Evolutionary conservation across 2,329 filamentous ascomycete genomes (phyloP).

Genomic region (Tolypocladium ophioglossoides): DNA sequence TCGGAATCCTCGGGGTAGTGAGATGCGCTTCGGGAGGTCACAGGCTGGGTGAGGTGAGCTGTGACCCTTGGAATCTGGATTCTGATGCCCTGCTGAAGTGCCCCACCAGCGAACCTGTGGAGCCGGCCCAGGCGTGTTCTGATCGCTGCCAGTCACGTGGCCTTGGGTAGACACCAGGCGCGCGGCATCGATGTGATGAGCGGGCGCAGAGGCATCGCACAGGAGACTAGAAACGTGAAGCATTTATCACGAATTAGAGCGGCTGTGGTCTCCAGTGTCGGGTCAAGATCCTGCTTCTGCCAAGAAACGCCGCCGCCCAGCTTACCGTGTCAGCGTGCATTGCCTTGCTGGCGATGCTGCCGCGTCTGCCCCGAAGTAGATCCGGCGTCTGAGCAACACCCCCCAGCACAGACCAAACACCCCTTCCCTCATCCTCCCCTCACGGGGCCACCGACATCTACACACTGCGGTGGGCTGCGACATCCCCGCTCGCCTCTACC

Average conservation of each 20-base stretch:
- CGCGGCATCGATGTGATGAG: not conserved
- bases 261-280: not conserved
- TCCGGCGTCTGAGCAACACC: conserved; percentile 4
- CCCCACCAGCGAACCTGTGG: conserved; percentile 1
- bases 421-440: not conserved
- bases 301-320: not conserved
- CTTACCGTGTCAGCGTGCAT: not conserved
- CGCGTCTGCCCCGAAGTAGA: conserved; percentile 6
- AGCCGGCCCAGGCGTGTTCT: not conserved
- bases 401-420: not conserved
- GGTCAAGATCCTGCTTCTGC: not conserved
- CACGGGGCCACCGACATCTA: conserved; percentile 7
- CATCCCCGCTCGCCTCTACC: conserved; percentile 9
- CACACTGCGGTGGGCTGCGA: conserved; percentile 9
- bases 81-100: not conserved
- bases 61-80: not conserved
- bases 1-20: not conserved
- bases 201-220: not conserved
- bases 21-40: not conserved
- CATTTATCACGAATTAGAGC: not conserved
- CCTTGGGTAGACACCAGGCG: not conserved
- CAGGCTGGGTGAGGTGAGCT: not conserved
- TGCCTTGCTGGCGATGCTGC: conserved; percentile 1
- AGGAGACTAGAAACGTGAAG: not conserved
- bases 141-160: not conserved